A percentile compares a stretch with the other conserved stretches of the same genome.
phyloP scores from a whole-genome alignment of 2,329 filamentous ascomycete genomes.

The Mycosphaerella sp. region DNA sequence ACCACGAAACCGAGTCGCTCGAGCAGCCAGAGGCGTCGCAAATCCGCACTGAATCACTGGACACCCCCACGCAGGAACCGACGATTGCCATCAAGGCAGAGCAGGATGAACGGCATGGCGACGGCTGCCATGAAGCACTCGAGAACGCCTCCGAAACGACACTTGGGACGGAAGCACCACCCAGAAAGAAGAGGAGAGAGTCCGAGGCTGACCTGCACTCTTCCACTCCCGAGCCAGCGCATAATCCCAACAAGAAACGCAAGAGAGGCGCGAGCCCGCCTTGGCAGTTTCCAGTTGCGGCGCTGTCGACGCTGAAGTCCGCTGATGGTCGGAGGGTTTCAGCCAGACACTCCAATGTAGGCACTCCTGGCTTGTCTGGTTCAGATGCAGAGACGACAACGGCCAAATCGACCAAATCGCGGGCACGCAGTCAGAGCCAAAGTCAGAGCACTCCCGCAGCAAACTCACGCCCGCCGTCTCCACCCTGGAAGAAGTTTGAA shows the following conservation, averaged over 20 bases:
- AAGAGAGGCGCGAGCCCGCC: slow-evolving; percentile 39
- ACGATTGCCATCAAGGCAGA: slow-evolving; percentile 13
- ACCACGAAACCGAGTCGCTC: background rate
- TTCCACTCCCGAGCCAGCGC: slow-evolving; percentile 11
- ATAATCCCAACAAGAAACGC: slow-evolving; percentile 53
- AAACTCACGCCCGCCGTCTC: slow-evolving; percentile 56
- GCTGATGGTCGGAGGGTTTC: slow-evolving; percentile 32
- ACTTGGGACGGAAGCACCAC: slow-evolving; percentile 22
- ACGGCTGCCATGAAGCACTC: slow-evolving; percentile 3
- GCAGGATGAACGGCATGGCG: slow-evolving; percentile 3
- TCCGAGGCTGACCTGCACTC: slow-evolving; percentile 23
- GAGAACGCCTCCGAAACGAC: slow-evolving; percentile 13
- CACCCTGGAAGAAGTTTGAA: slow-evolving; percentile 84
- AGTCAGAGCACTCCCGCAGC: slow-evolving; percentile 23
- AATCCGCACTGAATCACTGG: background rate
- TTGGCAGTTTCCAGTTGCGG: slow-evolving; percentile 30
- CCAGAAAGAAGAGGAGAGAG: slow-evolving; percentile 30
- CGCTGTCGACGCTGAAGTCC: slow-evolving; percentile 29
- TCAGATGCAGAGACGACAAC: slow-evolving; percentile 16
- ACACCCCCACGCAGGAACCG: slow-evolving; percentile 6
- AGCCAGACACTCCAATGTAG: slow-evolving; percentile 27
- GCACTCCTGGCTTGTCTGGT: slow-evolving; percentile 24
- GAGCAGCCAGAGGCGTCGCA: background rate
- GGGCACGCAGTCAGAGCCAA: slow-evolving; percentile 19
- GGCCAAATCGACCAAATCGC: background rate